These are phyloP conservation scores for Penicillium sp. DNA, from an alignment of 2,329 filamentous ascomycete genomes.

Conservation along the genomic window DNA sequence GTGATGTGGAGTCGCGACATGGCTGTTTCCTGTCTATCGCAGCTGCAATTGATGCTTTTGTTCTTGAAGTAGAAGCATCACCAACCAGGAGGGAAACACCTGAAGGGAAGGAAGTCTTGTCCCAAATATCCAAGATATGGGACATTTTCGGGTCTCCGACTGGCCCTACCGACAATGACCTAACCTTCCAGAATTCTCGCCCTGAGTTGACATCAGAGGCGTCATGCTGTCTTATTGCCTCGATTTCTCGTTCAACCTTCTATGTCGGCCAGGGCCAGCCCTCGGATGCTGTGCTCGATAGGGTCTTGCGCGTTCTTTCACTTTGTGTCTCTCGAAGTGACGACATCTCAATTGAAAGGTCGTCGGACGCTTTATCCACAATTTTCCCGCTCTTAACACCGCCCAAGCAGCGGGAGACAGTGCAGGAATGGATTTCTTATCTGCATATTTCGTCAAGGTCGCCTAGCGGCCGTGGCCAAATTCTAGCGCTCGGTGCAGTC, in stretches of 20 bases:
- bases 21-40: conserved; percentile 44
- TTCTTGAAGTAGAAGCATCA: conserved; percentile 14
- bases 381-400: conserved; percentile 39
- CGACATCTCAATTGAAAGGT: conserved; percentile 41
- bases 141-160: conserved; percentile 35
- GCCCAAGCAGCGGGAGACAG: conserved; percentile 32
- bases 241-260: conserved; percentile 33
- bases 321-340: conserved; percentile 42
- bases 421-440: conserved; percentile 41
- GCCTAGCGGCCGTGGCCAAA: conserved; percentile 44
- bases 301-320: conserved; percentile 34
- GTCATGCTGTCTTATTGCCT: conserved; percentile 38
- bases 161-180: conserved; percentile 37
- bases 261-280: conserved; percentile 14
- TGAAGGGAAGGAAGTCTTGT: conserved; percentile 27
- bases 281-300: conserved; percentile 26
- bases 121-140: conserved; percentile 36
- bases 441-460: conserved; percentile 37
- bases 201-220: conserved; percentile 45
- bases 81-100: conserved; percentile 18
- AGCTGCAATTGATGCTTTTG: conserved; percentile 37
- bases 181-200: conserved; percentile 39
- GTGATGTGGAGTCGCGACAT: conserved; percentile 44
- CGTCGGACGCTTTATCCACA: conserved; percentile 40
- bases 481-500: conserved; percentile 42